These are phyloP conservation scores for Solanum rostratum DNA, from an alignment of 257 asterid species.

Conservation along the genomic window DNA sequence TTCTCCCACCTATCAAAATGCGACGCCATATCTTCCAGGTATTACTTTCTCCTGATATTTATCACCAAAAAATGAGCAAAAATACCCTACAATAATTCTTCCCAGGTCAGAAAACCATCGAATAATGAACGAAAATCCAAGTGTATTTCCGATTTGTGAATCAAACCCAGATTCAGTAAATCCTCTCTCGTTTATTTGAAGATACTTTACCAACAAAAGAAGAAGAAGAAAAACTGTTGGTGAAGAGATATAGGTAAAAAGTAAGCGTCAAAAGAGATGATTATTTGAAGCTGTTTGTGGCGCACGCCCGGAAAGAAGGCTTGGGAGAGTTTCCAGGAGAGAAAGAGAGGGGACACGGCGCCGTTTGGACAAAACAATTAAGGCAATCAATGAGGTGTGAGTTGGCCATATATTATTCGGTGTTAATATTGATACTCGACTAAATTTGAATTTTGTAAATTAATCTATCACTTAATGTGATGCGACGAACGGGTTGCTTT, in stretches of 20 bases:
- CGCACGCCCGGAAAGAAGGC: neutral
- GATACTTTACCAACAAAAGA: neutral
- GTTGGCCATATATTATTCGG: too few relatives aligned
- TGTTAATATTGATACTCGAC: too few relatives aligned
- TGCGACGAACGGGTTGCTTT: too few relatives aligned
- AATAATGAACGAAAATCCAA: neutral
- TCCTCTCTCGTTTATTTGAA: neutral
- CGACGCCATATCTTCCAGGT: slow-evolving; percentile 37
- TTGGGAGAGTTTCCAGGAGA: neutral
- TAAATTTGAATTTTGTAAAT: too few relatives aligned
- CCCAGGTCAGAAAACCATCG: neutral
- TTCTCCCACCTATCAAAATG: slow-evolving; percentile 87
- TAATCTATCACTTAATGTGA: too few relatives aligned
- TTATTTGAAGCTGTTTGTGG: neutral
- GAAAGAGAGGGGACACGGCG: neutral
- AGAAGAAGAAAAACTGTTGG: neutral
- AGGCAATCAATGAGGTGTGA: neutral
- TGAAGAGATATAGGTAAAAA: neutral
- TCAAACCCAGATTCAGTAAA: neutral
- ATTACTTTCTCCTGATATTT: neutral
- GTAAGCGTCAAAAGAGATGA: neutral
- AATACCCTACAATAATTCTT: neutral
- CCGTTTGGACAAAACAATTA: neutral
- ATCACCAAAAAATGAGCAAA: neutral
- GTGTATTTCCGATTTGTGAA: neutral